Percentiles rank a stretch among this genome's conserved stretches.
Evolutionary conservation across 495 filamentous ascomycete species (phyloP).

Genomic region (Lentithecium fluviatile): DNA sequence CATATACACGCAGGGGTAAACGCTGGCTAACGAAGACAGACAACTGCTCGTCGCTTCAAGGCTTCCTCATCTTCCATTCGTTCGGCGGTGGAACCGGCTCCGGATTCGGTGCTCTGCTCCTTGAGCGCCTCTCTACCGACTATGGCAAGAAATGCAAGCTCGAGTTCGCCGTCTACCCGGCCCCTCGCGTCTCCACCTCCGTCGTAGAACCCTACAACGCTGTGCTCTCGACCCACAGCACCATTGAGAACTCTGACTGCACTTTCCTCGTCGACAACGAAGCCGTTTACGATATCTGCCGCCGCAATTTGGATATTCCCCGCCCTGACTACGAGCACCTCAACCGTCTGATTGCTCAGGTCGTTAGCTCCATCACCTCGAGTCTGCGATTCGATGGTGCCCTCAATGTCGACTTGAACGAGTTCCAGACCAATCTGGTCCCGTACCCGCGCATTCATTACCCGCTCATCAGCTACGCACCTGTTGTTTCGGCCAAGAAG

Average conservation of each 20-base stretch:
- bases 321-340: slow-evolving; percentile 84
- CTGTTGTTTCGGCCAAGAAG: slow-evolving; percentile 77
- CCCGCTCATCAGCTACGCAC: slow-evolving; percentile 84
- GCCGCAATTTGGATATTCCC: slow-evolving; percentile 82
- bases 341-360: slow-evolving; percentile 85
- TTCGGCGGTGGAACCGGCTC: slow-evolving; percentile 92
- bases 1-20: not conserved
- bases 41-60: slow-evolving; percentile 87
- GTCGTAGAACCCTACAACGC: slow-evolving; percentile 95
- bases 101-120: slow-evolving; percentile 81
- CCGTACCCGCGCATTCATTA: slow-evolving; percentile 92
- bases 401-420: slow-evolving; percentile 88
- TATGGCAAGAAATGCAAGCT: slow-evolving; percentile 96
- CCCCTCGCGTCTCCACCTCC: slow-evolving; percentile 79
- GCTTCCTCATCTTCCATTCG: slow-evolving; percentile 91
- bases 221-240: slow-evolving; percentile 87
- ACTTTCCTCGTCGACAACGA: slow-evolving; percentile 93
- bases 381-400: slow-evolving; percentile 88
- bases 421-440: slow-evolving; percentile 94
- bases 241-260: slow-evolving; percentile 90
- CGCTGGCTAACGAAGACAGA: slow-evolving; percentile 50
- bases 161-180: slow-evolving; percentile 87
- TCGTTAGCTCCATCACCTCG: slow-evolving; percentile 84
- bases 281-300: slow-evolving; percentile 90
- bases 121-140: slow-evolving; percentile 83